Evolutionary conservation across 2,329 filamentous ascomycete species (phyloP).

Genomic region (Cytospora leucostoma): DNA sequence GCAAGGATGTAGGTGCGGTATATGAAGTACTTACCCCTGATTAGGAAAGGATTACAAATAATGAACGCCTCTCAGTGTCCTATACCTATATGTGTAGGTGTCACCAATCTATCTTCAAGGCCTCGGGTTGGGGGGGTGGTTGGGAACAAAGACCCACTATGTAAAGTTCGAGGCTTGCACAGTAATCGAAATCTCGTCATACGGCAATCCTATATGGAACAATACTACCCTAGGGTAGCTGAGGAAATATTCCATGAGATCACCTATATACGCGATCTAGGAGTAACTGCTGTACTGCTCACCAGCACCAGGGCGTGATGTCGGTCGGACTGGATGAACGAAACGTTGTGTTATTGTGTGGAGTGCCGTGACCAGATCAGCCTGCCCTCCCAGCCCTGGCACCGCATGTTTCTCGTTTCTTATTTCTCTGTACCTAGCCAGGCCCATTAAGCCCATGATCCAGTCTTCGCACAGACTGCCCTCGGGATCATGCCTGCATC

Average conservation of each 20-base stretch:
- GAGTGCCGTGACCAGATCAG: constrained; percentile 13
- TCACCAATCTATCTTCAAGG: not conserved
- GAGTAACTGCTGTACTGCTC: not conserved
- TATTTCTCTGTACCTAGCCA: constrained; percentile 7
- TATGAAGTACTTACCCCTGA: not conserved
- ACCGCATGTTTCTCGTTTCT: constrained; percentile 25
- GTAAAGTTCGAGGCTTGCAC: not conserved
- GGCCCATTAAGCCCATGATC: constrained; percentile 2
- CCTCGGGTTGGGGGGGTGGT: not conserved
- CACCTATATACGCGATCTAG: not conserved
- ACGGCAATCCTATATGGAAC: not conserved
- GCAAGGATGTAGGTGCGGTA: constrained; percentile 1
- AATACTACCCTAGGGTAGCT: not conserved
- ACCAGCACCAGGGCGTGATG: not conserved
- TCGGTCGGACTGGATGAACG: not conserved
- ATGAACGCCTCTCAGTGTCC: not conserved
- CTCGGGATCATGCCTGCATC: constrained; percentile 24
- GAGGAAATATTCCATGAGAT: not conserved
- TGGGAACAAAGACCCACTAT: not conserved
- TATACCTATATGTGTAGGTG: not conserved
- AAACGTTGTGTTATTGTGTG: not conserved
- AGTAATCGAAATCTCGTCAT: not conserved
- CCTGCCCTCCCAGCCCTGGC: constrained; percentile 13
- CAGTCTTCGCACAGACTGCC: constrained; percentile 14
- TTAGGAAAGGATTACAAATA: not conserved